These are phyloP conservation scores for Fusarium beomiforme DNA, from an alignment of 2,329 filamentous ascomycete genomes.

Conservation along the genomic window DNA sequence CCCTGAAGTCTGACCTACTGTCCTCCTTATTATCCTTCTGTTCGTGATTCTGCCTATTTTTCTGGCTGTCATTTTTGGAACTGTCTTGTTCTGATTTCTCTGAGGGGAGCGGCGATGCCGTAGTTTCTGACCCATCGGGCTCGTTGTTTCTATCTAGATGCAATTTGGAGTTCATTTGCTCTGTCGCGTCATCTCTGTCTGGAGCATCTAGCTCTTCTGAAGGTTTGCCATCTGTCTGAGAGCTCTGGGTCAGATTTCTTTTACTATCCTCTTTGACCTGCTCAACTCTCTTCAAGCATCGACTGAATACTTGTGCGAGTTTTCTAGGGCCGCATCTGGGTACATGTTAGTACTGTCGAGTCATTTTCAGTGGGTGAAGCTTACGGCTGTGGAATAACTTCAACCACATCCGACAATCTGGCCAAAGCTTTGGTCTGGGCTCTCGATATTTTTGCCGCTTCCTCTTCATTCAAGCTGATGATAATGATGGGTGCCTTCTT, in stretches of 20 bases:
- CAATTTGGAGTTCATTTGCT: neutral
- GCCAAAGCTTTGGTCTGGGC: constrained; percentile 34
- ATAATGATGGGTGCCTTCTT: constrained; percentile 42
- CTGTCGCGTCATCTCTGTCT: neutral
- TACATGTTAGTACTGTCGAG: no score
- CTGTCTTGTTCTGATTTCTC: neutral
- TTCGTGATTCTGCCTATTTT: neutral
- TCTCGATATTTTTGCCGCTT: constrained; percentile 41
- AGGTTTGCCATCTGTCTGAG: neutral
- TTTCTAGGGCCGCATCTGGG: constrained; percentile 44
- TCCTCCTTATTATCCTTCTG: neutral
- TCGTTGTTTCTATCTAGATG: neutral
- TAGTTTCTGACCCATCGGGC: neutral
- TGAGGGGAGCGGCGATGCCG: neutral
- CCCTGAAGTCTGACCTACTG: neutral
- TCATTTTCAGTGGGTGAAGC: neutral
- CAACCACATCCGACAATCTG: constrained; percentile 41
- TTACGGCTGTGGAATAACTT: constrained; percentile 48
- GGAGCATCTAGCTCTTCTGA: neutral
- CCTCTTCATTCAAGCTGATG: constrained; percentile 44
- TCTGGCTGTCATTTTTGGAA: neutral
- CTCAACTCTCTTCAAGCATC: constrained; percentile 30
- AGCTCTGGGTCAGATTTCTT: neutral
- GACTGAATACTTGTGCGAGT: constrained; percentile 42
- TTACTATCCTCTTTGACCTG: neutral